Base-by-base conservation (phyloP, 768 basidiomycete species). In the Boletus vermiculosoides region DNA sequence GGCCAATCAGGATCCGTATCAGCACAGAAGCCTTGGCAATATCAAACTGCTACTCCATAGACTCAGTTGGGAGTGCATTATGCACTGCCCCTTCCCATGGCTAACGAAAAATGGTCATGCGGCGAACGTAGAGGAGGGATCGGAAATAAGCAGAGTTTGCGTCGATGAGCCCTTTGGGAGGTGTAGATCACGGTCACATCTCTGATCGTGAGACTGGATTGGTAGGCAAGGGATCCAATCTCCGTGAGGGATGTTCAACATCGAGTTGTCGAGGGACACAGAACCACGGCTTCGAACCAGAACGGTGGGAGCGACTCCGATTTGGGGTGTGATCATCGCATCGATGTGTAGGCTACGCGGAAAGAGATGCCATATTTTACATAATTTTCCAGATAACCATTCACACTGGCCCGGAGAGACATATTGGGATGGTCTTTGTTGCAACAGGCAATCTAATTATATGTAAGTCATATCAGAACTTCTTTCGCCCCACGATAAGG, bases 61-160 rank as follows among this genome's bases (percentile, higher is more conserved):
- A 34, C 8, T n/a, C 39, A 23, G 37, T 48, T 22, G 37, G 8
- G 34, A 28, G 28, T 16, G 15, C 25, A 28, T 41, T 13, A 5
- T 41, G 34, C 45, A 46, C 40, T 45, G 41, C 45, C 28, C 16
- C 4, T 20, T 20, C n/a, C 39, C 22, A 53, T 20, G 20, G 34
- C 37, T 9, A n/a, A 41, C 45, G 52, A 47, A 12, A 20, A 40
- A 53, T 34, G 13, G 30, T 31, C 48, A 47, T 28, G 36, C 36
- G 41, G n/a, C 23, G 16, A 31, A 13, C 15, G 42, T 18, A 18
- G 46, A 60, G 28, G 25, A 16, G 54, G 11, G 12, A 36, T 44
- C 63, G 51, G 63, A 53, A 56, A 56, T 48, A 39, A 47, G 45
- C 16, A 36, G 40, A 31, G 5, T 63, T 61, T 62, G 62, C 61